Evolutionary conservation across 2,329 filamentous ascomycete species (phyloP).

Genomic region (Rutstroemia sp.): DNA sequence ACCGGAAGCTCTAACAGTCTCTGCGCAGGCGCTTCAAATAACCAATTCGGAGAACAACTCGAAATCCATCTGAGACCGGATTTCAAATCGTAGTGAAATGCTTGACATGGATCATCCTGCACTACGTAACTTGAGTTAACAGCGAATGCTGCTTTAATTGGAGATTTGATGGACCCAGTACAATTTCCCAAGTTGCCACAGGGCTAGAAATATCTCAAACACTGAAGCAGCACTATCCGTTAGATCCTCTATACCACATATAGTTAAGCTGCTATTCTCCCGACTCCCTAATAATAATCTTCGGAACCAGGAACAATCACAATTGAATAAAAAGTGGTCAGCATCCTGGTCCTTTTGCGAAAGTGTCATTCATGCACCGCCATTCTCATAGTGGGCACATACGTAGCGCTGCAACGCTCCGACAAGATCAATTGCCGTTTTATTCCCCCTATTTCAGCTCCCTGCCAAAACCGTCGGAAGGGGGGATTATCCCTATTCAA

Average conservation of each 20-base stretch:
- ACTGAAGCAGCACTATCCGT: background rate
- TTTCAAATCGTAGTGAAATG: background rate
- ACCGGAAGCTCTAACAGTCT: too few relatives aligned
- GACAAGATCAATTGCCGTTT: slow-evolving; percentile 4
- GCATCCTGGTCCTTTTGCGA: background rate
- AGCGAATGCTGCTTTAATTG: background rate
- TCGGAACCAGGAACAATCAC: background rate
- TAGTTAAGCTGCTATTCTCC: background rate
- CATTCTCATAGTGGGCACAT: slow-evolving; percentile 2
- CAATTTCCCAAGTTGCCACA: background rate
- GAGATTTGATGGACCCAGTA: background rate
- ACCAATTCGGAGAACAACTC: background rate
- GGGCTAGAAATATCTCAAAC: background rate
- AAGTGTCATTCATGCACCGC: slow-evolving; percentile 7
- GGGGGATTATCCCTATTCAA: background rate
- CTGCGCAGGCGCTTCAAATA: too few relatives aligned
- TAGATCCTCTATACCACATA: background rate
- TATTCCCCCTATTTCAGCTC: slow-evolving; percentile 5
- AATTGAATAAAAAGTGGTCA: background rate
- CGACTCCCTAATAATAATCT: background rate
- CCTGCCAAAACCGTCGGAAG: background rate
- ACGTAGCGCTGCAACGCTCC: background rate
- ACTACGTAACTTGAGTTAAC: background rate
- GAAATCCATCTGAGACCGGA: background rate
- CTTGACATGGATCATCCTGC: background rate